Base-by-base conservation (phyloP, 2,329 filamentous ascomycete genomes). In the Rhytidhysteron rufulum region DNA sequence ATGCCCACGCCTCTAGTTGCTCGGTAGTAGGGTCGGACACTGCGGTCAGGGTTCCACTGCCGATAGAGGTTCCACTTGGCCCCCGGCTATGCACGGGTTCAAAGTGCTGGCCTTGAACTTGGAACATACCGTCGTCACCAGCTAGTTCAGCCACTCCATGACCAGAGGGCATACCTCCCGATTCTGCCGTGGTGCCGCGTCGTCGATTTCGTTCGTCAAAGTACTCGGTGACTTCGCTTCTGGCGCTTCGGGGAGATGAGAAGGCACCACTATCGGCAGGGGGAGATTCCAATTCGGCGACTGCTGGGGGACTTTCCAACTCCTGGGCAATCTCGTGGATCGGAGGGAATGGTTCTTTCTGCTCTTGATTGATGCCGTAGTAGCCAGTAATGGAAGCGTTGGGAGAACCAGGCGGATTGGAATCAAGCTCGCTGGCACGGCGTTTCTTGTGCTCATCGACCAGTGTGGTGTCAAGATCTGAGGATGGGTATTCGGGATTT, bases 371-470 rank as follows among this genome's bases (percentile, higher is more conserved):
- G 5, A 39, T 40, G 34, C 33, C 44, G 31, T 61, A 64, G 40
- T 55, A 64, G 5, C 54, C 57, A 11, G 40, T n/a, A 16, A 29
- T 17, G n/a, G 51, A 49, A 2, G 51, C 40, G 36, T 53, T 56
- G 4, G 58, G 58, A 8, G 57, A 60, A 5, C 46, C 42, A 2
- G 53, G 50, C 16, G 48, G 31, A 9, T 61, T 51, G 2, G 59
- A 62, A n/a, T 59, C 58, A n/a, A 64, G 56, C 34, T 65, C 62
- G 10, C 57, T 62, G 20, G 61, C 43, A 18, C 56, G 56, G 19
- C 55, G 56, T 34, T 55, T 44, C 39, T 60, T 64, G 15, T 51
- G 43, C 8, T 50, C 58, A 8, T 54, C 56, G n/a, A 38, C 32
- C 0, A 44, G 48, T 4, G 60, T 61, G 5, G 60, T 61, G 32